Evolutionary conservation across 1,284 basidiomycete genomes (phyloP).

Genomic region (Moniliella sp.): DNA sequence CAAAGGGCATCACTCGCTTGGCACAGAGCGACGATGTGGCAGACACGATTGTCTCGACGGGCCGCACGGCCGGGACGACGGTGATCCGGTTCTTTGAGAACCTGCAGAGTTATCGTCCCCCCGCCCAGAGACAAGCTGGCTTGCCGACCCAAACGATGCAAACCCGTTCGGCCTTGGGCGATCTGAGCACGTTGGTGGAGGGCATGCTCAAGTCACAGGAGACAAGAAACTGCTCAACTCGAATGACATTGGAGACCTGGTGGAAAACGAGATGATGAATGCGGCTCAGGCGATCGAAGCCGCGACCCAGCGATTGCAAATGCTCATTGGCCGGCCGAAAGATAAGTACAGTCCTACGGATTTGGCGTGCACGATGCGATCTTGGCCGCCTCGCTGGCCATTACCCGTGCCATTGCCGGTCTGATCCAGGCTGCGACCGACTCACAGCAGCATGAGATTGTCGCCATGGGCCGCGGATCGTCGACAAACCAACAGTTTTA

Average conservation of each 20-base stretch:
- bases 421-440: constrained; percentile 90
- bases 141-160: constrained; percentile 76
- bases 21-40: constrained; percentile 71
- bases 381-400: constrained; percentile 70
- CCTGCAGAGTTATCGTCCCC: constrained; percentile 78
- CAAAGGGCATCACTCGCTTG: constrained; percentile 83
- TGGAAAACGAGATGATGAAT: constrained; percentile 83
- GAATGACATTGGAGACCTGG: constrained; percentile 83
- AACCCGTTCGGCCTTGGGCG: constrained; percentile 54
- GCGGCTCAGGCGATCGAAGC: constrained; percentile 81
- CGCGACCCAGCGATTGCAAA: constrained; percentile 69
- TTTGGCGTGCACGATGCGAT: constrained; percentile 95
- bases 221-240: constrained; percentile 53
- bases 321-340: constrained; percentile 68
- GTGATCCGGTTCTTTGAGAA: constrained; percentile 81
- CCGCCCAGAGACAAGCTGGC: constrained; percentile 57
- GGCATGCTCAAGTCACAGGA: constrained; percentile 62
- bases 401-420: constrained; percentile 78
- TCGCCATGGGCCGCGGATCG: constrained; percentile 75
- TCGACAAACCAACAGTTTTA: constrained; percentile 84
- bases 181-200: constrained; percentile 69
- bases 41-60: constrained; percentile 68
- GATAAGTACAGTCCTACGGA: constrained; percentile 70
- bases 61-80: constrained; percentile 64
- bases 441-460: constrained; percentile 92